Conservation (phyloP, 257 asterid genomes). For the Solanum chmielewskii region DNA sequence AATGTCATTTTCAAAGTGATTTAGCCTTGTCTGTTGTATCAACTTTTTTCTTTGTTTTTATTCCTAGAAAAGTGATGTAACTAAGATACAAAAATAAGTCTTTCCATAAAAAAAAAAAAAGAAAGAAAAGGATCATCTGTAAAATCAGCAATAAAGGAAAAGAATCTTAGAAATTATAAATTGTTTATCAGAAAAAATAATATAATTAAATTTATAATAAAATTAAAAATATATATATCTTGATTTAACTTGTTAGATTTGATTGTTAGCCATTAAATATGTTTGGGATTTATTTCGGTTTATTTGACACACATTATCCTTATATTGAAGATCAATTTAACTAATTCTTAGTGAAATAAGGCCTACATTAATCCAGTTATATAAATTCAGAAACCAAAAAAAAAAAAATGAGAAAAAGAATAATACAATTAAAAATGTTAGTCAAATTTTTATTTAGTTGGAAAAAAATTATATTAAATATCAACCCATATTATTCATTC, state of each 20-base stretch:
- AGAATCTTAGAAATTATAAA: neutral
- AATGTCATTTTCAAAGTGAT: neutral
- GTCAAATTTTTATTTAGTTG: neutral
- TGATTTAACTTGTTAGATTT: too few species aligned
- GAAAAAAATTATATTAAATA: neutral
- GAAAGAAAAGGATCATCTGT: neutral
- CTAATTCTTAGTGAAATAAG: neutral
- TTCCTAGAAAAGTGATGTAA: neutral
- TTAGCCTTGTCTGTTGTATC: neutral
- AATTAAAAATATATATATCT: too few species aligned
- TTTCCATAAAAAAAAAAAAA: too few species aligned
- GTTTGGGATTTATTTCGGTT: neutral
- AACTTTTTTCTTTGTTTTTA: neutral
- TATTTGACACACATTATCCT: neutral
- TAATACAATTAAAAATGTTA: neutral
- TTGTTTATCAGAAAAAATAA: neutral
- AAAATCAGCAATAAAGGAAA: neutral
- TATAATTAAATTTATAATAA: too few species aligned
- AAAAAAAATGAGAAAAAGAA: neutral
- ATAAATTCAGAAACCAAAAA: neutral
- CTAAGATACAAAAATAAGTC: too few species aligned
- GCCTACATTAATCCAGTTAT: neutral
- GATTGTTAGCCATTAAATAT: too few species aligned
- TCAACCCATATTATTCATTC: neutral
- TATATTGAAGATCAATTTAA: neutral